phyloP scores from a whole-genome alignment of 192 early-diverging fungal genomes.

The Haplosporangium gracile region DNA sequence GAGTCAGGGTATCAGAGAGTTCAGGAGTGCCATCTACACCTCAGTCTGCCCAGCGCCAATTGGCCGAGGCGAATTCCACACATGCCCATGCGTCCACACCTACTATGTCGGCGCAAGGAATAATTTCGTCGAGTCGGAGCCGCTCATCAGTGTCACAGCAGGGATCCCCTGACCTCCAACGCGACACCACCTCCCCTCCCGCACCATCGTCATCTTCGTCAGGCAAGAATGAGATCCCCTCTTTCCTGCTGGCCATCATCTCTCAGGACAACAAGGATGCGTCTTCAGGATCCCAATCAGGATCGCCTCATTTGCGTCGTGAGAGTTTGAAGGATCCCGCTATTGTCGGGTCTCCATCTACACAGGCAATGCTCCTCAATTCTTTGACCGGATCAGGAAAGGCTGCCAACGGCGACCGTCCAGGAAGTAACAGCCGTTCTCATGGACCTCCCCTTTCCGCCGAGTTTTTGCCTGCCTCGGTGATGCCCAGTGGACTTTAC shows the following conservation, averaged over 20 bases:
- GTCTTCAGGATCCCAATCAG: not conserved
- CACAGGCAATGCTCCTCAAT: conserved; percentile 25
- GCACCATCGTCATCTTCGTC: not conserved
- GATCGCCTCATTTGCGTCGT: conserved; percentile 2
- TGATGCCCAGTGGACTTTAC: conserved; percentile 50
- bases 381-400: conserved; percentile 30
- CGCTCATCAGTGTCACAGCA: conserved; percentile 6
- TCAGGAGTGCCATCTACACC: conserved; percentile 29
- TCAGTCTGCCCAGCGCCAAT: not conserved
- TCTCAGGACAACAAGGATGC: conserved; percentile 24
- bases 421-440: not conserved
- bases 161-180: not conserved
- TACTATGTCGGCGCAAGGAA: not conserved
- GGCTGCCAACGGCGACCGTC: not conserved
- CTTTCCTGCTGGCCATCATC: conserved; percentile 38
- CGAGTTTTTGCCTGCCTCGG: conserved; percentile 47
- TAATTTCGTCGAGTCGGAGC: not conserved
- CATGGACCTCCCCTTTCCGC: conserved; percentile 44
- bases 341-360: not conserved
- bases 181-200: not conserved
- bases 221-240: conserved; percentile 29
- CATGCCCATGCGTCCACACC: not conserved
- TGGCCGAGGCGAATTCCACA: not conserved
- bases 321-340: conserved; percentile 1
- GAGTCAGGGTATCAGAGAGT: conserved; percentile 41